Base-by-base conservation (phyloP, 2,329 filamentous ascomycete genomes). In the Talaromyces sp. region DNA sequence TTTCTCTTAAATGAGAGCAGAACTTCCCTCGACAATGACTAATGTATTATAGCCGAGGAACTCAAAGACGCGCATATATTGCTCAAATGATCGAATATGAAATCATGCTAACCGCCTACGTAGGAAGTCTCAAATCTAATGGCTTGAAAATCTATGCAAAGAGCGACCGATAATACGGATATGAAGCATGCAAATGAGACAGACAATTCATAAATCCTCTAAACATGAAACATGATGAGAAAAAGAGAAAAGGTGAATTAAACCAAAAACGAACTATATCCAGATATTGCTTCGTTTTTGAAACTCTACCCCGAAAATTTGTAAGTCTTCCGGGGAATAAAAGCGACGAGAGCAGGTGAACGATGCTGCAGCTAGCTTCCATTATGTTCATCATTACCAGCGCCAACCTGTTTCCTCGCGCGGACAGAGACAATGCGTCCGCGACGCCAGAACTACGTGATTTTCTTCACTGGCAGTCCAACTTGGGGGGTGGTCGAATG, bases 151-250 rank as follows among this genome's bases (percentile, higher is more conserved):
- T 33, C 50, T 54, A 54, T 54, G 21, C 50, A 37, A 37, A 14
- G 33, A 18, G 16, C 14, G 18, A 40, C 44, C 44, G 33, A 28
- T n/a, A 40, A 60, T 40, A 52, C 42, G 58, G 48, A 54, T 33
- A 31, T 33, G 50, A 35, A 54, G 31, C 28, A 54, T 37, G 50
- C 50, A 54, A 37, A 35, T 23, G 31, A 35, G 39, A 18, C 21
- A 44, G 39, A 42, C n/a, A 42, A 21, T 40, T 54, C 58, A 60
- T 55, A 42, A 61, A 44, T 46, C 58, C 33, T 60, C 44, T 60
- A 52, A 37, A 60, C 44, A 37, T 60, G 31, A 39, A 40, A 54
- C 31, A 37, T 40, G 58, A 52, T 48, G 44, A 52, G 14, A 48
- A n/a, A 60, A 25, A 21, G 28, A 59, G 28, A 58, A 18, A 23